Base-by-base conservation (phyloP, 768 basidiomycete species). In the Russula dissimulans region DNA sequence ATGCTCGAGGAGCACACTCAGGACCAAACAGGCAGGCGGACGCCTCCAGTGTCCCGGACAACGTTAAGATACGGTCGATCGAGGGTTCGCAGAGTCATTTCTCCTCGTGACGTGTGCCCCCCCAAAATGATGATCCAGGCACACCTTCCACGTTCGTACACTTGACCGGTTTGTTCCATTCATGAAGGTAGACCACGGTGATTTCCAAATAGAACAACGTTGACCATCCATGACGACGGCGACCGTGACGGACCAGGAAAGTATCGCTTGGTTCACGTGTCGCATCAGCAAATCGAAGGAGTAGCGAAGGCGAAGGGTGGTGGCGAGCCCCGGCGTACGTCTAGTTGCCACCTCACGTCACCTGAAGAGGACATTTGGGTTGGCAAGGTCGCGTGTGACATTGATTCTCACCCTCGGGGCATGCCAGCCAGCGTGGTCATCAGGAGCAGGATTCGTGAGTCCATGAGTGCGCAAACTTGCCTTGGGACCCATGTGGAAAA, bases 91-190 rank as follows among this genome's bases (percentile, higher is more conserved):
- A 58, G 51, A 53, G 36, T 59, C 54, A 65, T 63, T 56, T 45
- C 64, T 52, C 62, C 64, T 52, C 62, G 62, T 63, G 64, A 65
- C 64, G 64, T 65, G 57, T 60, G 46, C 43, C 51, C 62, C 26
- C 34, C 5, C 34, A 59, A 63, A 62, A 45, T 26, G 57, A 49
- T 59, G 62, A 64, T 63, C 51, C 62, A 65, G 64, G 64, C 57
- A 65, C 64, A 43, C 41, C 42, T 53, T 60, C 31, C 55, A 64
- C 49, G 39, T 51, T 45, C 56, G 52, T 39, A 46, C 22, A 48
- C 47, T 41, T 62, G 44, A 43, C 22, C 22, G 22, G 22, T 26
- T 26, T 26, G 22, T 2, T 45, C 54, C 44, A 47, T 48, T 59
- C 34, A 45, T 52, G 50, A 46, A 51, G 10, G 18, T 26, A 39